Evolutionary conservation across 768 basidiomycete species (phyloP).

Genomic region (Holtermanniella nyarrowii): DNA sequence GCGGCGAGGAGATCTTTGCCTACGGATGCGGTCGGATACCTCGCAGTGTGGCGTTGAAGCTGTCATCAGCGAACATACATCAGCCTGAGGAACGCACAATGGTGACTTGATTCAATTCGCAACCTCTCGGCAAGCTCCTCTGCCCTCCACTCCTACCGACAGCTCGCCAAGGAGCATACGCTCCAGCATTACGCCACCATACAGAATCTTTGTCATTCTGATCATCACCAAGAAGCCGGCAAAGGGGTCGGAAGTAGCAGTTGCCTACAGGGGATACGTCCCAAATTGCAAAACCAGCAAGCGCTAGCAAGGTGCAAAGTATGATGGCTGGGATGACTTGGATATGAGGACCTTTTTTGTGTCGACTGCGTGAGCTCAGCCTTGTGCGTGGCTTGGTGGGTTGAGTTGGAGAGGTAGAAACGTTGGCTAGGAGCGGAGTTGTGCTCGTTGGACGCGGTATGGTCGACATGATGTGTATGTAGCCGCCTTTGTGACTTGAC

Average conservation of each 20-base stretch:
- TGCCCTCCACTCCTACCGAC: constrained; percentile 23
- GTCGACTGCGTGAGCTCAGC: neutral
- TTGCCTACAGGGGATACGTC: constrained; percentile 21
- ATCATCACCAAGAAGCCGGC: constrained; percentile 16
- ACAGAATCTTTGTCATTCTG: constrained; percentile 13
- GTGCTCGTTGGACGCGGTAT: neutral
- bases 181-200: constrained; percentile 29
- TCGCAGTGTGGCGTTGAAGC: constrained; percentile 32
- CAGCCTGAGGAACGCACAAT: constrained; percentile 7
- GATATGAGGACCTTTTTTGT: constrained; percentile 1
- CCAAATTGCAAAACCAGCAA: constrained; percentile 12
- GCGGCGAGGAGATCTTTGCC: constrained; percentile 12
- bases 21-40: constrained; percentile 22
- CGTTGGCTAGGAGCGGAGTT: neutral
- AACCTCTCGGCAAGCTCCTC: constrained; percentile 26
- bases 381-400: neutral
- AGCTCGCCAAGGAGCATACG: constrained; percentile 25
- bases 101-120: constrained; percentile 30
- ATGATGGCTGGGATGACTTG: constrained; percentile 7
- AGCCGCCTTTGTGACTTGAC: no score
- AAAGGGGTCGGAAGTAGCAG: constrained; percentile 24
- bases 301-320: neutral
- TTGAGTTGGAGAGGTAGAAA: no score
- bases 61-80: constrained; percentile 1
- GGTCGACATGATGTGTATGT: neutral